Evolutionary conservation across 2,329 filamentous ascomycete species (phyloP).

Genomic region (Rasamsonia emersonii): DNA sequence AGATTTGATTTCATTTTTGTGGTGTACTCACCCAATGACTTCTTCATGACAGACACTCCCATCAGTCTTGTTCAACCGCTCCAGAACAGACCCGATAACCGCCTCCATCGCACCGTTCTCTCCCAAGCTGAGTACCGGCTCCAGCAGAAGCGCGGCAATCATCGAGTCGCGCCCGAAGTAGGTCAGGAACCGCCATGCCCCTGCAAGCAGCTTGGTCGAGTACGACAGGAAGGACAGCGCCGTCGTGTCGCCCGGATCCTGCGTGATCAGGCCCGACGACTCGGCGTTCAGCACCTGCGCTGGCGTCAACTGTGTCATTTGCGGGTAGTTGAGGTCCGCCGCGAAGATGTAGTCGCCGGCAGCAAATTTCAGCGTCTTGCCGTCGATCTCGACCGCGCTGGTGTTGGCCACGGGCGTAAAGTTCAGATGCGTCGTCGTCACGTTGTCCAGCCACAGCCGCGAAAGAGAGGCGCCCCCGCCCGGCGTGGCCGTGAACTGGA

Average conservation of each 20-base stretch:
- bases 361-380: constrained; percentile 40
- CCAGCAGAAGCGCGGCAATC: constrained; percentile 51
- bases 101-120: constrained; percentile 51
- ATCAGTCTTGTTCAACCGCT: constrained; percentile 52
- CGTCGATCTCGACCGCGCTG: constrained; percentile 29
- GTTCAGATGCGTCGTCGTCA: constrained; percentile 47
- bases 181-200: constrained; percentile 58
- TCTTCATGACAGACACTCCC: constrained; percentile 58
- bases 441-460: constrained; percentile 54
- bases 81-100: constrained; percentile 52
- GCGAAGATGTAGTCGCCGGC: constrained; percentile 50
- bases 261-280: constrained; percentile 38
- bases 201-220: constrained; percentile 53
- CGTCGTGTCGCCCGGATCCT: constrained; percentile 40
- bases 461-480: constrained; percentile 41
- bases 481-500: constrained; percentile 33
- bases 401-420: constrained; percentile 32
- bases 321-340: constrained; percentile 54
- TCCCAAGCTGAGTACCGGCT: constrained; percentile 49
- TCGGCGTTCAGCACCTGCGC: constrained; percentile 42
- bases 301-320: constrained; percentile 47
- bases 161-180: constrained; percentile 61
- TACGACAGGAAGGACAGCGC: constrained; percentile 58
- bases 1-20: constrained; percentile 1
- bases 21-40: constrained; percentile 42